Conservation (phyloP, 2,329 filamentous ascomycete species). For the Nemania sp. region DNA sequence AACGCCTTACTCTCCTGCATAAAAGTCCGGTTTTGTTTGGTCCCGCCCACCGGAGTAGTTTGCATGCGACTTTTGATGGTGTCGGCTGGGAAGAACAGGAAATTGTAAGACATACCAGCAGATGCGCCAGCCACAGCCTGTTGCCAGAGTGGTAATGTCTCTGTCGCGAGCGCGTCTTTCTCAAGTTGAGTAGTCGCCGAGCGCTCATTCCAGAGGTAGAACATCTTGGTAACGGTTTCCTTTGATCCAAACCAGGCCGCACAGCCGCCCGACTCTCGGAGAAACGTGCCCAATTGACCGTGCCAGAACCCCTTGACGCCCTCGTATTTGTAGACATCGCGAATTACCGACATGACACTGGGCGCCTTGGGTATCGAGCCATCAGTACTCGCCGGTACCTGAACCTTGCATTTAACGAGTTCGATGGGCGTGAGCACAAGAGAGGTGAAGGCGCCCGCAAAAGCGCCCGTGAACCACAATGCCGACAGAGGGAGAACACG, state of each 20-base stretch:
- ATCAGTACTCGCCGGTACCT: constrained; percentile 63
- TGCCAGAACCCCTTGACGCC: constrained; percentile 91
- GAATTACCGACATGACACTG: constrained; percentile 71
- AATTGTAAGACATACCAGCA: constrained; percentile 94
- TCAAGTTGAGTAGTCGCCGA: constrained; percentile 45
- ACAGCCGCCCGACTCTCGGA: constrained; percentile 89
- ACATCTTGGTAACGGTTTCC: constrained; percentile 74
- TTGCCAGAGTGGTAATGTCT: constrained; percentile 76
- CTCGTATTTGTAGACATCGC: constrained; percentile 78
- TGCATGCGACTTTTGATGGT: constrained; percentile 98
- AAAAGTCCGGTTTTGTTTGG: constrained; percentile 66
- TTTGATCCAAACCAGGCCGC: constrained; percentile 96
- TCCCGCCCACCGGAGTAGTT: constrained; percentile 70
- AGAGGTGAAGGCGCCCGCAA: constrained; percentile 86
- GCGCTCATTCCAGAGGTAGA: constrained; percentile 61
- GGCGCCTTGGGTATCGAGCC: constrained; percentile 53
- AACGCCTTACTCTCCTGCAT: constrained; percentile 69
- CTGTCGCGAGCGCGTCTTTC: constrained; percentile 47
- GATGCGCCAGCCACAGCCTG: constrained; percentile 85
- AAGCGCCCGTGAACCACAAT: constrained; percentile 79
- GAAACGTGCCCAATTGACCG: constrained; percentile 88
- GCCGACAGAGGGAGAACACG: constrained; percentile 72
- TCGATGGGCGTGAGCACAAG: constrained; percentile 93
- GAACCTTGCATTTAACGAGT: constrained; percentile 97
- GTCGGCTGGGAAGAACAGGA: constrained; percentile 94